Percentiles rank a stretch among this genome's conserved stretches.
Conservation (phyloP, 2,329 filamentous ascomycete genomes). For the Leptographium flavum region DNA sequence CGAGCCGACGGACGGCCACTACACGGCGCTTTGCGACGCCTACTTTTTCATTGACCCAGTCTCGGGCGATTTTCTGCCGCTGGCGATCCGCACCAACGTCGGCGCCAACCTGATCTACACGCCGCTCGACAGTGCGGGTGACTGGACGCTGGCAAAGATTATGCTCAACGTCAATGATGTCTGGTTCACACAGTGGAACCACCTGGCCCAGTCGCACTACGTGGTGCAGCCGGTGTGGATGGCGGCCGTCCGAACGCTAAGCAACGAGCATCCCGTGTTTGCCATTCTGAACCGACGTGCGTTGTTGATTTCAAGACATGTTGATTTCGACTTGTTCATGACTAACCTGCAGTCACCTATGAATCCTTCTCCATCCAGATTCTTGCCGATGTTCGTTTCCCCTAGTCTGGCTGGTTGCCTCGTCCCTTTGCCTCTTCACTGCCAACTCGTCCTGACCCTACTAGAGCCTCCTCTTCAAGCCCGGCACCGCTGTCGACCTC, state of each 20-base stretch:
- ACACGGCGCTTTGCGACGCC: slow-evolving; percentile 26
- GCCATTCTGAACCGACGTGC: slow-evolving; percentile 22
- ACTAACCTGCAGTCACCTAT: slow-evolving; percentile 15
- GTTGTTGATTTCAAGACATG: neutral
- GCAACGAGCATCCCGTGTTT: slow-evolving; percentile 28
- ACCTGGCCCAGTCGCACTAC: slow-evolving; percentile 28
- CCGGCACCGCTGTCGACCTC: slow-evolving; percentile 18
- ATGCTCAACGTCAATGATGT: slow-evolving; percentile 33
- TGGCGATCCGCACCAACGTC: slow-evolving; percentile 32
- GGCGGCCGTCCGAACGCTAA: slow-evolving; percentile 30
- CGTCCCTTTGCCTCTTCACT: no score
- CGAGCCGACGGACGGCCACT: slow-evolving; percentile 16
- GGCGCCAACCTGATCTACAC: slow-evolving; percentile 29
- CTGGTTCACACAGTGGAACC: slow-evolving; percentile 27
- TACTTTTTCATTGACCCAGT: slow-evolving; percentile 29
- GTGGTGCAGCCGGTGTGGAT: slow-evolving; percentile 27
- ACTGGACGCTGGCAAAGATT: slow-evolving; percentile 37
- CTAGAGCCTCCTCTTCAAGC: slow-evolving; percentile 14
- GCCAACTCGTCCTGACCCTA: no score
- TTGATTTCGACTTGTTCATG: slow-evolving; percentile 1
- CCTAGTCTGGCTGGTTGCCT: no score
- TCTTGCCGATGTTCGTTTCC: slow-evolving; percentile 11
- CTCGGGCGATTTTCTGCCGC: slow-evolving; percentile 28
- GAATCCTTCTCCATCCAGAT: slow-evolving; percentile 18
- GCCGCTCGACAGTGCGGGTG: slow-evolving; percentile 25